A percentile compares a stretch with the other conserved stretches of the same genome.
Conservation (phyloP, 2,329 filamentous ascomycete genomes). For the Lasiodiplodia hormozganensis region DNA sequence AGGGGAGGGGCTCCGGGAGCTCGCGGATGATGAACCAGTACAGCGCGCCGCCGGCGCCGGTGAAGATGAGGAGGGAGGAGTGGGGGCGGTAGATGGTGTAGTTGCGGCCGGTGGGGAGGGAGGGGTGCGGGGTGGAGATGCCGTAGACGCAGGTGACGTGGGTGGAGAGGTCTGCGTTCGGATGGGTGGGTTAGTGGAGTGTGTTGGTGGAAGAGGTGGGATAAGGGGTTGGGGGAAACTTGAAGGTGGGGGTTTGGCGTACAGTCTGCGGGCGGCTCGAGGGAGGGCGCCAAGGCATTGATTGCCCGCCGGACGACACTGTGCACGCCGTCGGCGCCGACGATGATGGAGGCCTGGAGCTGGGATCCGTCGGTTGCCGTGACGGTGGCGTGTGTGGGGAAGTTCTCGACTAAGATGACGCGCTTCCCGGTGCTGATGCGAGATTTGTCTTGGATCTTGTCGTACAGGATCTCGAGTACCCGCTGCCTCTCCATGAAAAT, state of each 20-base stretch:
- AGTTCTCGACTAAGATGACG: background rate
- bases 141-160: conserved; percentile 24
- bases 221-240: no score
- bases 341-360: conserved; percentile 22
- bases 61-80: conserved; percentile 31
- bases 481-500: conserved; percentile 39
- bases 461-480: conserved; percentile 37
- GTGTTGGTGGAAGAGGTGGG: background rate
- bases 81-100: conserved; percentile 27
- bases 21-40: conserved; percentile 39
- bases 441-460: conserved; percentile 35
- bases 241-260: background rate
- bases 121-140: background rate
- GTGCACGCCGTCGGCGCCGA: conserved; percentile 30
- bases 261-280: background rate
- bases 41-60: conserved; percentile 33
- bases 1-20: conserved; percentile 34
- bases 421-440: conserved; percentile 33
- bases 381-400: background rate
- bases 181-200: no score
- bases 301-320: conserved; percentile 28
- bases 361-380: conserved; percentile 15
- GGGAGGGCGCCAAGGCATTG: background rate
- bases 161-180: conserved; percentile 16
- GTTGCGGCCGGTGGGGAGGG: conserved; percentile 18